Percentiles rank a stretch among this genome's conserved stretches.
phyloP scores from a whole-genome alignment of 176 grass and related monocot species.

The Oryza meyeriana region DNA sequence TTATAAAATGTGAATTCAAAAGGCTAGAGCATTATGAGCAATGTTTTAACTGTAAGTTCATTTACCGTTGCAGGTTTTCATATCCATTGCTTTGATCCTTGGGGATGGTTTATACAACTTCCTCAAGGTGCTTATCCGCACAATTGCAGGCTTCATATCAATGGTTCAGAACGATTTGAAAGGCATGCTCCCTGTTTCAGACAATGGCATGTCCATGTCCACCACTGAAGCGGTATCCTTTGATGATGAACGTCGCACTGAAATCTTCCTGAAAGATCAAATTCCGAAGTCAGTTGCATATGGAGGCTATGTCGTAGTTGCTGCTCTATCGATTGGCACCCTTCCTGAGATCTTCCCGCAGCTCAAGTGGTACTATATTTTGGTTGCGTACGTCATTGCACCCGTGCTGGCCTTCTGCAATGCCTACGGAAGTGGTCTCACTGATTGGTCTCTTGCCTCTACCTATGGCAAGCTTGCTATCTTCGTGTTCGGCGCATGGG shows the following conservation, averaged over 20 bases:
- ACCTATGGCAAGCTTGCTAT: constrained; percentile 96
- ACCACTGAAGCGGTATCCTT: constrained; percentile 43
- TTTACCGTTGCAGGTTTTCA: constrained; percentile 58
- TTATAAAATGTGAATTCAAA: neutral
- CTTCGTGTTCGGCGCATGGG: constrained; percentile 89
- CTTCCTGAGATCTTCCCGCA: constrained; percentile 80
- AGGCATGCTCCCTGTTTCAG: constrained; percentile 55
- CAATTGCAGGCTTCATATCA: constrained; percentile 34
- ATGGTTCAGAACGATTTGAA: constrained; percentile 41
- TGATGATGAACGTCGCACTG: constrained; percentile 67
- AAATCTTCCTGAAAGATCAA: constrained; percentile 75
- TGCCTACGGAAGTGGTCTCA: constrained; percentile 91
- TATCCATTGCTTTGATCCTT: constrained; percentile 84
- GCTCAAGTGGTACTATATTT: constrained; percentile 88
- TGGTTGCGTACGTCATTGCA: constrained; percentile 70
- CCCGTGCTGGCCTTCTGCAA: constrained; percentile 92
- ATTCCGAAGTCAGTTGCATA: constrained; percentile 62
- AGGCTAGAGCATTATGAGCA: neutral
- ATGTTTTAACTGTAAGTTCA: neutral
- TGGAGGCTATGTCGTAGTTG: constrained; percentile 55
- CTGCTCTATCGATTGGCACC: constrained; percentile 57
- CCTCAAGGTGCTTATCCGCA: constrained; percentile 53
- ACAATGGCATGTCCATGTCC: constrained; percentile 17
- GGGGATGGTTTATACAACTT: constrained; percentile 85
- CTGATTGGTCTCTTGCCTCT: constrained; percentile 93